Base-by-base conservation (phyloP, 805 yeast species). In the Candida methanosorbosa region DNA sequence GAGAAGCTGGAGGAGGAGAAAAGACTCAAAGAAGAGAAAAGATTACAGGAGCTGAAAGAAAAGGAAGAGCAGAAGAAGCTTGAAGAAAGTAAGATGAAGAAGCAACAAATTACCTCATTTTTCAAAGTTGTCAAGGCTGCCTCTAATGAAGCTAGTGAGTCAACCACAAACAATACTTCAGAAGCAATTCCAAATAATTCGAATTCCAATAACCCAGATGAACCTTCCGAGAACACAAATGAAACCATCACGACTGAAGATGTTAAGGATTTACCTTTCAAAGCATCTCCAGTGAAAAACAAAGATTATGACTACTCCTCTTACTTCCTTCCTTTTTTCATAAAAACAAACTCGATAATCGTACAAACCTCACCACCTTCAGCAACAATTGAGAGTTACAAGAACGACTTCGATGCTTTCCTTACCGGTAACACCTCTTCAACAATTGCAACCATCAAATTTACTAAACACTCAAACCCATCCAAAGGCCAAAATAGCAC, bases 21-120 rank as follows among this genome's bases (percentile, higher is more conserved):
- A 6, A 40, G 37, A 29, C 29, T 19, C 15, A 35, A 34, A 24
- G 31, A 39, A n/a, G 39, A 39, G 20, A 40, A 38, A 26, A 38
- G 39, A 27, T 36, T 33, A 27, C 37, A 41, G 18, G 22, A 17
- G 20, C 14, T 8, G 14, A 12, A 35, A 35, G 29, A 35, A 17
- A 25, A 32, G 33, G 40, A 45, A 36, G 24, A 32, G 24, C 35
- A 33, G 23, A 51, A 43, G 24, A 38, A 41, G 29, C 38, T 47
- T 26, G 49, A 54, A 31, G 48, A 47, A 33, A 46, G 47, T 29
- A 46, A 44, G 32, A 30, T 40, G 13, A 35, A 49, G 24, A 55
- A 53, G 29, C 49, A 54, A 30, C 49, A 57, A 16, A 58, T 59
- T 27, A 50, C 49, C 4, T 56, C 58, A 25, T 59, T 59, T 41